Conservation (phyloP, 176 grass and related monocot species). For the Panicum miliaceum region DNA sequence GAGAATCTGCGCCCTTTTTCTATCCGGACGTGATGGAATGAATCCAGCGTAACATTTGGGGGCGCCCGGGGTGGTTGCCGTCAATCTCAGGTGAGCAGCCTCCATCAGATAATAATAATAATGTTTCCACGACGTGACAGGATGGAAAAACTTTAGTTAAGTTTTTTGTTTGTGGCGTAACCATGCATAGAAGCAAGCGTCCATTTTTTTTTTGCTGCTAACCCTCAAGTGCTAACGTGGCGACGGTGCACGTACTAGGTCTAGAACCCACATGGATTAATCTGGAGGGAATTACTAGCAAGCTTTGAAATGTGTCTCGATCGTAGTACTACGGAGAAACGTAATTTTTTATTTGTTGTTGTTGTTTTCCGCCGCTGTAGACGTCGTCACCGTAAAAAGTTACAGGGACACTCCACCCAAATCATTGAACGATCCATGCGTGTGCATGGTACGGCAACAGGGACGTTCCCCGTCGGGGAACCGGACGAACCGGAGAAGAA, state of each 20-base stretch:
- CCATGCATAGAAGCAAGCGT: not conserved
- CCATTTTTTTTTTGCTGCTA: not conserved
- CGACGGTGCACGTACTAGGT: not conserved
- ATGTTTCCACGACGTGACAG: constrained; percentile 13
- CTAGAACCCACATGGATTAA: not conserved
- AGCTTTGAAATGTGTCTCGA: not conserved
- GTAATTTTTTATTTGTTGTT: not conserved
- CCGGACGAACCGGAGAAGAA: not conserved
- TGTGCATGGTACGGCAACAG: not conserved
- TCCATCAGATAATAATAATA: not conserved
- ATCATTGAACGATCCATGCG: not conserved
- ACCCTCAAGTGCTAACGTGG: not conserved
- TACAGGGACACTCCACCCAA: not conserved
- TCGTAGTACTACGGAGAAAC: not conserved
- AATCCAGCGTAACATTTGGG: constrained; percentile 26
- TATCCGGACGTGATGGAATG: constrained; percentile 7
- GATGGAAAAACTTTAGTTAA: not conserved
- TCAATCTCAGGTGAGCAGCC: constrained; percentile 39
- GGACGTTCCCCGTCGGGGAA: constrained; percentile 11
- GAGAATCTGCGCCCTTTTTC: not conserved
- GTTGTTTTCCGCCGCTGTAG: not conserved
- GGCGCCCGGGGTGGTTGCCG: not conserved
- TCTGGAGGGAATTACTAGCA: not conserved
- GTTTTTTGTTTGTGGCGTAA: not conserved
- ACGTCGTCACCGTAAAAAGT: not conserved